A percentile compares a stretch with the other conserved stretches of the same genome.
Conservation (phyloP, 257 asterid species). For the Handroanthus guayacan region DNA sequence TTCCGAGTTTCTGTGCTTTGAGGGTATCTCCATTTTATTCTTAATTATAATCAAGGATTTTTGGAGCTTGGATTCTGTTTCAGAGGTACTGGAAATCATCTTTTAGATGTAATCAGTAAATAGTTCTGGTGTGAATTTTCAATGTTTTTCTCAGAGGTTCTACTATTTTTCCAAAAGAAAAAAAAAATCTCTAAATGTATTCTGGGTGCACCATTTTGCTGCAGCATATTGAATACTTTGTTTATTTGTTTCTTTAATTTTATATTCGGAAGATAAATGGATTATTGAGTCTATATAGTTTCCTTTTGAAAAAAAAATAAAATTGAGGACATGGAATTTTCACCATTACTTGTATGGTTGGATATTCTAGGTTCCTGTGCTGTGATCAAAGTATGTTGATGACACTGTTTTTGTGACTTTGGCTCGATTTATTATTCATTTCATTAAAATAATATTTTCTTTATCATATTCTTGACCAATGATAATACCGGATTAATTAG, state of each 20-base stretch:
- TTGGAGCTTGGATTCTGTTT: slow-evolving; percentile 40
- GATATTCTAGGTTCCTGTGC: slow-evolving; percentile 1
- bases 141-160: background rate
- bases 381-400: slow-evolving; percentile 4
- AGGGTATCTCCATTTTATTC: slow-evolving; percentile 9
- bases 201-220: slow-evolving; percentile 18
- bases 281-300: background rate
- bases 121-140: slow-evolving; percentile 6
- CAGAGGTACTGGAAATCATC: slow-evolving; percentile 19
- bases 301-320: no score
- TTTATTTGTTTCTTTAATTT: slow-evolving; percentile 1
- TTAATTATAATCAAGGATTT: background rate
- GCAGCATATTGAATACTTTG: slow-evolving; percentile 15
- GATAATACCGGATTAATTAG: slow-evolving; percentile 13
- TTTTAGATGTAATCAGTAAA: background rate
- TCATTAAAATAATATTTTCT: slow-evolving; percentile 14
- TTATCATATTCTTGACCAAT: slow-evolving; percentile 14
- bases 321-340: no score
- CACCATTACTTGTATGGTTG: no score
- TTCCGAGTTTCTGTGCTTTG: slow-evolving; percentile 25
- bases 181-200: background rate
- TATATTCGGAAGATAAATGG: slow-evolving; percentile 4
- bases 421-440: slow-evolving; percentile 4
- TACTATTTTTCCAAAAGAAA: background rate
- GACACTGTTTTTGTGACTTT: background rate